Conservation (phyloP, 192 early-diverging fungal species). For the Coemansia furcata region DNA sequence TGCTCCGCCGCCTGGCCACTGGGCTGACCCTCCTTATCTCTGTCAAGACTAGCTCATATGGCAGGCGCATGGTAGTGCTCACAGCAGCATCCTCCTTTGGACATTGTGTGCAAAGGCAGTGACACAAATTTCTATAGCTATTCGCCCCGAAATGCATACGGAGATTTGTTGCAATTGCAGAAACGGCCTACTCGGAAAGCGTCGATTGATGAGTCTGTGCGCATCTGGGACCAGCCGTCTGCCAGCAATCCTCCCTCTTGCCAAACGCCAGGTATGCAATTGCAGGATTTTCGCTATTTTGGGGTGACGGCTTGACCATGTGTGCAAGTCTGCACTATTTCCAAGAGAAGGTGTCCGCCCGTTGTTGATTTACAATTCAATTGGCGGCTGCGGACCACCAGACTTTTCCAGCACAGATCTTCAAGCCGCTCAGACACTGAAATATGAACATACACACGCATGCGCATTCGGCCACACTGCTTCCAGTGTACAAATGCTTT, state of each 20-base stretch:
- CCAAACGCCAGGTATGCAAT: not conserved
- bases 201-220: slow-evolving; percentile 4
- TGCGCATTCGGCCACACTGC: not conserved
- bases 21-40: not conserved
- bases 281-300: not conserved
- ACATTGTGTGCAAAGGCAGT: not conserved
- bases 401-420: not conserved
- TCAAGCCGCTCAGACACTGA: not conserved
- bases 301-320: not conserved
- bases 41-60: not conserved
- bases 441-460: not conserved
- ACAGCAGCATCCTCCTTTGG: not conserved
- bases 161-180: not conserved
- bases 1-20: not conserved
- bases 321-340: not conserved
- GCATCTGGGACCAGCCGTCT: slow-evolving; percentile 2
- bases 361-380: not conserved
- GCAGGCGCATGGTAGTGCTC: not conserved
- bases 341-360: not conserved
- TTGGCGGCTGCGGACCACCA: not conserved
- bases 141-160: not conserved
- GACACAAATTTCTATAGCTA: not conserved
- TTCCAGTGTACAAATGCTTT: not conserved
- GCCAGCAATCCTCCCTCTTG: slow-evolving; percentile 3
- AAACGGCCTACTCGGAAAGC: not conserved